phyloP scores from a whole-genome alignment of 371 early-diverging fungal genomes.

The Dichotomocladium elegans region DNA sequence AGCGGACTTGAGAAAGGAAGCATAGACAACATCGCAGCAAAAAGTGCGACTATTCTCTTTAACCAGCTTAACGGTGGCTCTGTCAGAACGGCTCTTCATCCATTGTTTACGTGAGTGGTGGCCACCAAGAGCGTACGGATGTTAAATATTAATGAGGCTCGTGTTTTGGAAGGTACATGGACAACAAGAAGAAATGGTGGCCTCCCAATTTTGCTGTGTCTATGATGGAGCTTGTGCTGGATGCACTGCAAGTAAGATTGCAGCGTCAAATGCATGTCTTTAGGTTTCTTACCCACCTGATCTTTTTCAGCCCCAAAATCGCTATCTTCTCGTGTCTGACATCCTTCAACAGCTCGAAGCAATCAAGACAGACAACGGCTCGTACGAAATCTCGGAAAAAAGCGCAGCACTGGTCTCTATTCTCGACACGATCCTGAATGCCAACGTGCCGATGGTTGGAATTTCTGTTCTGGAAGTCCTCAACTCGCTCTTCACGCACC shows the following conservation, averaged over 20 bases:
- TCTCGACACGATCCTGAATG: slow-evolving; percentile 54
- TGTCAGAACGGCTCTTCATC: slow-evolving; percentile 26
- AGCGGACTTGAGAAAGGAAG: slow-evolving; percentile 16
- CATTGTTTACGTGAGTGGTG: slow-evolving; percentile 9
- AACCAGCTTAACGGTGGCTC: slow-evolving; percentile 32
- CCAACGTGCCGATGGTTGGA: slow-evolving; percentile 60
- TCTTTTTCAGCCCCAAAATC: slow-evolving; percentile 61
- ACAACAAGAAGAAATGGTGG: slow-evolving; percentile 56
- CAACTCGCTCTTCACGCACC: slow-evolving; percentile 61
- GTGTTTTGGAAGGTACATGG: slow-evolving; percentile 42
- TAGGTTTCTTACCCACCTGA: too few species aligned
- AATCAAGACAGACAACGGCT: slow-evolving; percentile 16
- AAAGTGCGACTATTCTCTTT: slow-evolving; percentile 25
- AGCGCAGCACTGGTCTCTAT: slow-evolving; percentile 54
- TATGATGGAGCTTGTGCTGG: slow-evolving; percentile 52
- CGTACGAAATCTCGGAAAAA: slow-evolving; percentile 28
- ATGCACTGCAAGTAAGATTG: slow-evolving; percentile 43
- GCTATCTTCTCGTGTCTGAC: slow-evolving; percentile 60
- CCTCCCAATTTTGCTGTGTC: slow-evolving; percentile 49
- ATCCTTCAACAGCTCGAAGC: slow-evolving; percentile 58
- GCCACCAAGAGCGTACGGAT: neutral
- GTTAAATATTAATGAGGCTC: too few species aligned
- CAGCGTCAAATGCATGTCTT: neutral
- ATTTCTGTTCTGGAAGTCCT: slow-evolving; percentile 83
- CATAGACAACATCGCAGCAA: slow-evolving; percentile 25